Base-by-base conservation (phyloP, 768 basidiomycete genomes). In the Cystofilobasidium ferigula region DNA sequence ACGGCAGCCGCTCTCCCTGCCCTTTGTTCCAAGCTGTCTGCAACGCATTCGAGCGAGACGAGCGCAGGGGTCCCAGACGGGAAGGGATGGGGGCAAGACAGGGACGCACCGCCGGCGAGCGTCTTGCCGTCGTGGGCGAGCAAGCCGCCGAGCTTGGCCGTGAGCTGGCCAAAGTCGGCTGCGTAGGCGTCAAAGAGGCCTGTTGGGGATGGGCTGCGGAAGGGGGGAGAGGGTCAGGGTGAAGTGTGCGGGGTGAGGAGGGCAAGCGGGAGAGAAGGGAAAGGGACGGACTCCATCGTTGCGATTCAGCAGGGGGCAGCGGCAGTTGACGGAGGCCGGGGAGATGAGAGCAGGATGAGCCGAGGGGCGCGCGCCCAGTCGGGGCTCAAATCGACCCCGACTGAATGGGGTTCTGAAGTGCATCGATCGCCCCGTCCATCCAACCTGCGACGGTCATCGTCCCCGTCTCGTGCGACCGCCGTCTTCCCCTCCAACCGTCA, bases 131-230 rank as follows among this genome's bases (percentile, higher is more conserved):
- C 85, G 13, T 81, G 83, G 35, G 87, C 86, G 53, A 97, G 83
- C 77, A 89, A 91, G 57, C 82, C 82, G 65, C 81, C 81, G 69
- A 95, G 84, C 61, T 84, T 84, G 43, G 82, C 79, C 34, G 92
- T 79, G 71, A 94, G 85, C 73, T 88, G 84, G 71, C 84, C 81
- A 75, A 95, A 92, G 78, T 97, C 94, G 73, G 86, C 85, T 73
- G 94, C 90, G 73, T 98, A 97, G 18, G 73, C 74, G 67, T 77
- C 75, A 65, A 77, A 77, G 38, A 77, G 71, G n/a, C 75, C 72
- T n/a, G 65, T 36, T 12, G 65, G 65, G 1, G 65, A 61, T 67
- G 61, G 65, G 30, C 65, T 67, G 51, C 18, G 24, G 18, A 28
- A 16, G 30, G 51, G 18, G 14, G 20, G 2, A n/a, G 45, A 9